A percentile compares a stretch with the other conserved stretches of the same genome.
phyloP scores from a whole-genome alignment of 345 rosid species.

The Draba incana region DNA sequence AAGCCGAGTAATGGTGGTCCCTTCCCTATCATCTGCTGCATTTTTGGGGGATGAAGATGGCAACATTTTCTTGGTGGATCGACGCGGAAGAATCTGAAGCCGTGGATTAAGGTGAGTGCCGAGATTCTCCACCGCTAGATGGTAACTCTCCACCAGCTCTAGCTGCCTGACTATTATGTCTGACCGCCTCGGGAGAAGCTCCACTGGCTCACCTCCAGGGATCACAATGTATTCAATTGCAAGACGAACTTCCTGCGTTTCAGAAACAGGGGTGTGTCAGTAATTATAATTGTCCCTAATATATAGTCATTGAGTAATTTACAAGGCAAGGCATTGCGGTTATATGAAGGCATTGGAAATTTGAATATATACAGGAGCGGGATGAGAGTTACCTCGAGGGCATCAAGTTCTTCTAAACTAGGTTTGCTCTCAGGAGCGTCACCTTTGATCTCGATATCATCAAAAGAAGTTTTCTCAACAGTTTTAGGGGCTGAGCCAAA shows the following conservation, averaged over 20 bases:
- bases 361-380: background rate
- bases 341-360: background rate
- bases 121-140: constrained; percentile 79
- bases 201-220: constrained; percentile 95
- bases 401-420: constrained; percentile 94
- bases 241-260: constrained; percentile 76
- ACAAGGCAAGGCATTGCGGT: too few species aligned
- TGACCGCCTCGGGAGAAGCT: constrained; percentile 89
- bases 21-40: constrained; percentile 42
- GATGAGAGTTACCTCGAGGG: constrained; percentile 68
- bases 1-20: constrained; percentile 59
- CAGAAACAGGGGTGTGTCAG: constrained; percentile 17
- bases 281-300: background rate
- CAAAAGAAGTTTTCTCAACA: constrained; percentile 42
- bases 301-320: background rate
- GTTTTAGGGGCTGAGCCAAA: constrained; percentile 49
- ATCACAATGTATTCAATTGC: constrained; percentile 93
- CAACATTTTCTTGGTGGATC: constrained; percentile 53
- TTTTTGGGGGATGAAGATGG: constrained; percentile 39
- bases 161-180: constrained; percentile 85
- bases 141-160: constrained; percentile 91
- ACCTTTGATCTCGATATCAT: constrained; percentile 75
- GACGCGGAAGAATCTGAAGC: constrained; percentile 85
- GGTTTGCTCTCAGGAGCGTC: constrained; percentile 91
- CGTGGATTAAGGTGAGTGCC: constrained; percentile 81